These are phyloP conservation scores for Magnolia sinica DNA, from an alignment of 164 flowering plant species.

Conservation along the genomic window DNA sequence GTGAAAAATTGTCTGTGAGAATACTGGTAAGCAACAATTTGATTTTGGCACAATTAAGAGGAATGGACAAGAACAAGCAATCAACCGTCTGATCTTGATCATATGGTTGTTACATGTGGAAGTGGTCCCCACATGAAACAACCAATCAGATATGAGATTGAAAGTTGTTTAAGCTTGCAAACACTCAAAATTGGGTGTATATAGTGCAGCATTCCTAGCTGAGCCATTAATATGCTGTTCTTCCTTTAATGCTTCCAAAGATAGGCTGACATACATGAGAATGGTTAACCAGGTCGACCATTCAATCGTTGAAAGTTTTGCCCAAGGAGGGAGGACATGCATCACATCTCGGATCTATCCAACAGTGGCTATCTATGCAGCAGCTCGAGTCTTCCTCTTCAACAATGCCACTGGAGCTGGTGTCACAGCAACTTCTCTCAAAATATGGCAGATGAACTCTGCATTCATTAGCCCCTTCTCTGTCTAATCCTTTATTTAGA, in stretches of 20 bases:
- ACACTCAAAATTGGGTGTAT: not conserved
- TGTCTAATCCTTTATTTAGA: no score
- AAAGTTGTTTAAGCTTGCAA: not conserved
- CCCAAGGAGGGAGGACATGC: slow-evolving; percentile 77
- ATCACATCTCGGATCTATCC: slow-evolving; percentile 80
- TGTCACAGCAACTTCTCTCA: slow-evolving; percentile 54
- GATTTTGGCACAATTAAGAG: not conserved
- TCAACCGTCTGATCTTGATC: not conserved
- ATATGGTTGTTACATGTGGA: not conserved
- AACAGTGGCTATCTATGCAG: slow-evolving; percentile 60
- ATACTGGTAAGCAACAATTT: slow-evolving; percentile 48
- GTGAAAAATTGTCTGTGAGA: slow-evolving; percentile 59
- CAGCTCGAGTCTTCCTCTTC: slow-evolving; percentile 58
- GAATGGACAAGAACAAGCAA: not conserved
- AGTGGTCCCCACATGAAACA: not conserved
- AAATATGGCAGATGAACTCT: slow-evolving; percentile 67
- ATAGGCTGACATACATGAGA: not conserved
- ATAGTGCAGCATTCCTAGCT: no score
- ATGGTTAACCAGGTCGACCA: slow-evolving; percentile 52
- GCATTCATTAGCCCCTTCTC: slow-evolving; percentile 53
- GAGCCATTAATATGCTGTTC: no score
- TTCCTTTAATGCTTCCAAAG: no score
- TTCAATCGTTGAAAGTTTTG: slow-evolving; percentile 82
- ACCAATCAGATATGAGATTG: no score
- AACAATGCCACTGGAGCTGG: slow-evolving; percentile 67